Evolutionary conservation across 768 basidiomycete species (phyloP), one percentile per base, ranked within the genome.

Genomic region (Trametes villosa): DNA sequence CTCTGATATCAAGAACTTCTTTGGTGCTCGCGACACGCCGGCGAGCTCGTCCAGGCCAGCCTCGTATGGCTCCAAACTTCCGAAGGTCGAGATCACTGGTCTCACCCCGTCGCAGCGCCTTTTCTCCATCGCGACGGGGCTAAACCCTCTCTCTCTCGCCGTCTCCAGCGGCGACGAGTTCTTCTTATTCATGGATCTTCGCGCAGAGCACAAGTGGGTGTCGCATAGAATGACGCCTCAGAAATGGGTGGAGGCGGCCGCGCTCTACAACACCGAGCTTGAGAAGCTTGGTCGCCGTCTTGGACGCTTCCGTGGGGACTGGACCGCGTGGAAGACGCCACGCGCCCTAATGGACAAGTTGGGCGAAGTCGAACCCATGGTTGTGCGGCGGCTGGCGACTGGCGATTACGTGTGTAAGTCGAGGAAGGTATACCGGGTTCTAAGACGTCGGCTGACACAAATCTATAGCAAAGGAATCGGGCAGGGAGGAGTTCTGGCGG

Each of bases 171-270:
- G 30, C 13, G 15, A 49, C 26, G 61, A 63, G 29, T 67, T 56
- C 46, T 65, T 57, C 27, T n/a, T 63, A 2, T 67, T 67, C 51
- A 67, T 63, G 60, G 29, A 60, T 31, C 22, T 67, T 1, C 64
- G 66, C 4, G 49, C 15, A 5, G 49, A 57, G 34, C 31, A 36
- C 15, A 7, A 58, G 36, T 67, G 66, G 66, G 58, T 54, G 2
- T 65, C 66, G 11, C 63, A 59, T 40, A 34, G 22, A 11, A 65
- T 67, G 64, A 60, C 59, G 13, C 47, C 65, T 6, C 24, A 27
- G 2, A 29, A 41, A 3, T 64, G 59, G 59, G 63, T 60, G 40
- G 12, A 11, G 8, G 63, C 52, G 6, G 57, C 62, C 0, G 17
- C 38, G 4, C 20, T 27, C 8, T 66, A 63, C 59, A 66, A 66